A percentile compares a stretch with the other conserved stretches of the same genome.
These are phyloP conservation scores for Iris macrosiphon DNA, from an alignment of 106 monocot genomes.

Conservation along the genomic window DNA sequence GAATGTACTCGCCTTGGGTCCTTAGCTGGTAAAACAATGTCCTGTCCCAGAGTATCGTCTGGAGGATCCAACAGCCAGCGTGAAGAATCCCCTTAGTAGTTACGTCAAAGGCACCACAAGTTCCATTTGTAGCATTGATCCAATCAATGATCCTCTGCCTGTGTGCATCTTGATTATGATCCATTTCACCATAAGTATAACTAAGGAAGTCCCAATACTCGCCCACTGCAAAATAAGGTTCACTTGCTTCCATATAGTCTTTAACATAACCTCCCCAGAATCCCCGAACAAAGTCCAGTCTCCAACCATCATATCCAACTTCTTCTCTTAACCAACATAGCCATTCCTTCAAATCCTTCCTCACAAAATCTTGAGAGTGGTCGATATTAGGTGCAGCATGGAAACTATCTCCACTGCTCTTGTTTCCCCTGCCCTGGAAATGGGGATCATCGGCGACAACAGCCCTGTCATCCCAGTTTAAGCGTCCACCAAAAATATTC, in stretches of 20 bases:
- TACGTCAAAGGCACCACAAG: constrained; percentile 93
- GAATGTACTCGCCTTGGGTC: too few species aligned
- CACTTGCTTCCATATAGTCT: constrained; percentile 82
- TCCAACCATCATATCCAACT: constrained; percentile 97
- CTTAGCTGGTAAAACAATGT: too few species aligned
- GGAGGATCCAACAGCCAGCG: too few species aligned
- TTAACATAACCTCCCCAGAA: constrained; percentile 99
- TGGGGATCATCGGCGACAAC: constrained; percentile 97
- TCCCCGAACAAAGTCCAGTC: constrained; percentile 91
- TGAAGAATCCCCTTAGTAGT: constrained; percentile 98
- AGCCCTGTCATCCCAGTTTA: constrained; percentile 92
- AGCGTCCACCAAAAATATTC: constrained; percentile 91
- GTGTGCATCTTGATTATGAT: constrained; percentile 93
- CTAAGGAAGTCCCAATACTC: constrained; percentile 98
- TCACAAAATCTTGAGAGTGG: constrained; percentile 97
- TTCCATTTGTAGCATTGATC: constrained; percentile 94
- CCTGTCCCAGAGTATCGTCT: too few species aligned
- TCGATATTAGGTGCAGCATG: constrained; percentile 99
- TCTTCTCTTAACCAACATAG: constrained; percentile 93
- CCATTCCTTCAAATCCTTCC: constrained; percentile 95
- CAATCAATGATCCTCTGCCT: constrained; percentile 96
- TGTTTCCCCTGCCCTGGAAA: constrained; percentile 95
- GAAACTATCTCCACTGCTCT: constrained; percentile 93
- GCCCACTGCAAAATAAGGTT: constrained; percentile 84
- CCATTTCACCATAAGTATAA: constrained; percentile 93